Percentiles rank a stretch among this genome's conserved stretches.
phyloP scores from a whole-genome alignment of 2,329 filamentous ascomycete genomes.

The Penicillium sp. region DNA sequence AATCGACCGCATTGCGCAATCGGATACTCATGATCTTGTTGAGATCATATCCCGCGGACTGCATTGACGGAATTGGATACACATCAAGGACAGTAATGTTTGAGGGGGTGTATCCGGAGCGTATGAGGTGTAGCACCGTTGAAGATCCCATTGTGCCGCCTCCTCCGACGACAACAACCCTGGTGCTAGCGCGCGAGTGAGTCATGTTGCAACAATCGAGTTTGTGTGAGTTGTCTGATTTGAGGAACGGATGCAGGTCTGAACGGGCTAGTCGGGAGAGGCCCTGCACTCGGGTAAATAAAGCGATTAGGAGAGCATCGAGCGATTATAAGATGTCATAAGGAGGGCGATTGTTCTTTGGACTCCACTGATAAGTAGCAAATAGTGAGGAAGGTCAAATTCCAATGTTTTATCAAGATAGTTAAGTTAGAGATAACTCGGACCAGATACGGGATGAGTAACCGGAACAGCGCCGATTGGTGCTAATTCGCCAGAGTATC shows the following conservation, averaged over 20 bases:
- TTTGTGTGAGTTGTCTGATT: too few species aligned
- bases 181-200: constrained; percentile 5
- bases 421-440: background rate
- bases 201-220: constrained; percentile 1
- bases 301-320: background rate
- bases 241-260: too few species aligned
- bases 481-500: constrained; percentile 1
- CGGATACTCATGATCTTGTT: constrained; percentile 43
- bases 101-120: constrained; percentile 38
- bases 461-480: background rate
- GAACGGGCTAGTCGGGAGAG: background rate
- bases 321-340: background rate
- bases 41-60: constrained; percentile 46
- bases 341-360: background rate
- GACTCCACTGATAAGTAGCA: background rate
- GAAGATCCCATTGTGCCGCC: constrained; percentile 47
- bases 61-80: constrained; percentile 45
- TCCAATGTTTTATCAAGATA: background rate
- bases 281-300: background rate
- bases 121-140: constrained; percentile 45
- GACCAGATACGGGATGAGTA: background rate
- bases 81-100: constrained; percentile 48
- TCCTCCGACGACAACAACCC: constrained; percentile 37
- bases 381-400: background rate
- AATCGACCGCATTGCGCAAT: constrained; percentile 9